These are phyloP conservation scores for Kodamaea fungicola DNA, from an alignment of 1,139 yeast genomes.

Conservation along the genomic window DNA sequence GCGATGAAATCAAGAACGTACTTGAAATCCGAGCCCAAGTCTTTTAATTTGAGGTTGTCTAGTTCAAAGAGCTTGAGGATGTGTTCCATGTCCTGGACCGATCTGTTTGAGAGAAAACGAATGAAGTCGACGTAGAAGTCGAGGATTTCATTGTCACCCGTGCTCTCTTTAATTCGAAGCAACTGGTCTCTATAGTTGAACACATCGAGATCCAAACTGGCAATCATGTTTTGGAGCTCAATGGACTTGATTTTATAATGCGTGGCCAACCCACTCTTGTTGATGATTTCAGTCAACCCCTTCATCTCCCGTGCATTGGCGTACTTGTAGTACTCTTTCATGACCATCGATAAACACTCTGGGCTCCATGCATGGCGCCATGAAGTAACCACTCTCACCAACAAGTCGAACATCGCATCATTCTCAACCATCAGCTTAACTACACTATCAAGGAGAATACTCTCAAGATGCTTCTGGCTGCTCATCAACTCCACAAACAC, in stretches of 20 bases:
- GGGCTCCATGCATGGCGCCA: slow-evolving; percentile 33
- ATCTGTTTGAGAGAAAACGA: slow-evolving; percentile 12
- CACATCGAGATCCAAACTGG: slow-evolving; percentile 21
- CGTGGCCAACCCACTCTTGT: slow-evolving; percentile 17
- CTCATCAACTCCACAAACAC: slow-evolving; percentile 21
- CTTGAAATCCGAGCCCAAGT: slow-evolving; percentile 4
- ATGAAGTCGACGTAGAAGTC: slow-evolving; percentile 19
- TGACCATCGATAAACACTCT: slow-evolving; percentile 23
- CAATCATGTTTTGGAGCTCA: slow-evolving; percentile 24
- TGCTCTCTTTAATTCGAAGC: slow-evolving; percentile 12
- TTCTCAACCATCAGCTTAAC: slow-evolving; percentile 23
- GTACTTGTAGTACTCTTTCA: slow-evolving; percentile 28
- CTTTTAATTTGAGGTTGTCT: slow-evolving; percentile 6
- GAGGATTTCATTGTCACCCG: slow-evolving; percentile 11
- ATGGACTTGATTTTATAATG: slow-evolving; percentile 24
- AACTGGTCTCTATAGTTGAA: slow-evolving; percentile 25
- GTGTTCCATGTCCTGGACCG: slow-evolving; percentile 7
- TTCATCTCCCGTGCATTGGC: slow-evolving; percentile 28
- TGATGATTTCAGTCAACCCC: slow-evolving; percentile 20
- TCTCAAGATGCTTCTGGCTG: slow-evolving; percentile 18
- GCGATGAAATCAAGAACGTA: slow-evolving; percentile 6
- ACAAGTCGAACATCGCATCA: slow-evolving; percentile 32
- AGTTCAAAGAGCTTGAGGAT: slow-evolving; percentile 6
- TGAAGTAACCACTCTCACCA: slow-evolving; percentile 20
- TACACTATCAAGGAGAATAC: slow-evolving; percentile 26